Conservation (phyloP, 192 early-diverging fungal genomes). For the Paraglomus brasilianum region DNA sequence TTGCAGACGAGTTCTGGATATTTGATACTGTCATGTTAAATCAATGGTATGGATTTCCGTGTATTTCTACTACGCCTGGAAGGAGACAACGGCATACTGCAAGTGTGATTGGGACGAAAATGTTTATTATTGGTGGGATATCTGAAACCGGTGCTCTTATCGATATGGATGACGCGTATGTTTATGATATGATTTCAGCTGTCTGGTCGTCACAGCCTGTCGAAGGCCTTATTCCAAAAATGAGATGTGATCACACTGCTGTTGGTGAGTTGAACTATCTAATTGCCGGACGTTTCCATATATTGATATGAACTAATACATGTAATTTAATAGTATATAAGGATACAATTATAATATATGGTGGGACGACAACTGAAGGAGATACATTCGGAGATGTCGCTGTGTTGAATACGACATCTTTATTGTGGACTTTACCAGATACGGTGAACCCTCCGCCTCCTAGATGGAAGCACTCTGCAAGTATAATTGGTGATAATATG, state of each 20-base stretch:
- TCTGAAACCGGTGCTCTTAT: too few species aligned
- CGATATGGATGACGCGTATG: constrained; percentile 15
- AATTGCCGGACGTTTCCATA: too few species aligned
- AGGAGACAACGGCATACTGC: constrained; percentile 3
- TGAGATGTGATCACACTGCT: constrained; percentile 30
- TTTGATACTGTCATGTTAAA: not conserved
- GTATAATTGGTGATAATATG: constrained; percentile 29
- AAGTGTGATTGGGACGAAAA: constrained; percentile 1
- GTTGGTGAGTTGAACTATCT: not conserved
- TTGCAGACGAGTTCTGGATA: not conserved
- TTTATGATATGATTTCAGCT: constrained; percentile 17
- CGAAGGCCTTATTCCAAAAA: constrained; percentile 20
- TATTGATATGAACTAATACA: not conserved
- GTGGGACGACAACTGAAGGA: not conserved
- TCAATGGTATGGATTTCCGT: not conserved
- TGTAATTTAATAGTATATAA: constrained; percentile 1
- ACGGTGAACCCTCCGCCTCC: constrained; percentile 7
- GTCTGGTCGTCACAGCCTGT: constrained; percentile 10
- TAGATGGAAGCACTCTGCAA: constrained; percentile 32
- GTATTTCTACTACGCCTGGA: not conserved
- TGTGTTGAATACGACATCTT: constrained; percentile 19
- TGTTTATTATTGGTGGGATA: constrained; percentile 7
- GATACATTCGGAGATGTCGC: constrained; percentile 30
- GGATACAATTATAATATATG: constrained; percentile 32
- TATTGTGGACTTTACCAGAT: constrained; percentile 10